phyloP scores from a whole-genome alignment of 2,329 filamentous ascomycete genomes.

The Trichoderma simmonsii region DNA sequence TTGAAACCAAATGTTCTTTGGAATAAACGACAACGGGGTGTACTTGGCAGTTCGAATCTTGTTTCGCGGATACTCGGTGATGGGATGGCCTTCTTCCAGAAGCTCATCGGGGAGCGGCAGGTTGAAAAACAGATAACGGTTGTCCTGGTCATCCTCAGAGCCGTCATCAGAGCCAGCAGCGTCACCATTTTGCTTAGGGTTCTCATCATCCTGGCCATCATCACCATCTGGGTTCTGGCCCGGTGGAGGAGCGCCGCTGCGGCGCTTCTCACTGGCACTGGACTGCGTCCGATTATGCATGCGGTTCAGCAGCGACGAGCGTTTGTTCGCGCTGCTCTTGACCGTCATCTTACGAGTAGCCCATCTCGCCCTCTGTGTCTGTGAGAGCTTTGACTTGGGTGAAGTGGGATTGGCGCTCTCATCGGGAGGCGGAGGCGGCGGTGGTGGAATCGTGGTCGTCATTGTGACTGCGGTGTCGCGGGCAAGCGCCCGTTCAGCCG shows the following conservation, averaged over 20 bases:
- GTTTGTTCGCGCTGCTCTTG: conserved; percentile 72
- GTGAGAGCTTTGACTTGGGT: conserved; percentile 23
- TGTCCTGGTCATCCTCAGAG: conserved; percentile 40
- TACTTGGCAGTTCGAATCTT: conserved; percentile 99
- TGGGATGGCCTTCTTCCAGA: conserved; percentile 73
- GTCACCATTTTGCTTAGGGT: conserved; percentile 25
- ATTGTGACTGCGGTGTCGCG: conserved; percentile 36
- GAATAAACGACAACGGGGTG: conserved; percentile 88
- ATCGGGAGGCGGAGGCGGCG: conserved; percentile 10
- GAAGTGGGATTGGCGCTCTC: conserved; percentile 19
- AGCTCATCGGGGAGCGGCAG: conserved; percentile 70
- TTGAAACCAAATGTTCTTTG: conserved; percentile 96
- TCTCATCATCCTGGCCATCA: conserved; percentile 26
- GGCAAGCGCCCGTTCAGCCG: conserved; percentile 40
- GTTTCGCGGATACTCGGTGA: conserved; percentile 73
- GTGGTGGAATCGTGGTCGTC: conserved; percentile 24
- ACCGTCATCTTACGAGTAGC: conserved; percentile 85
- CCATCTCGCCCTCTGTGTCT: conserved; percentile 83
- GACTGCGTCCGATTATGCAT: conserved; percentile 57
- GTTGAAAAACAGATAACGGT: conserved; percentile 78
- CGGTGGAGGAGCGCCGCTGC: conserved; percentile 34
- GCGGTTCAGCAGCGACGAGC: conserved; percentile 76
- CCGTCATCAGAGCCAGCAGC: conserved; percentile 35
- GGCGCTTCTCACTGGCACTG: conserved; percentile 68
- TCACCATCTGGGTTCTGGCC: conserved; percentile 29